Evolutionary conservation across 73 alveolate species (phyloP).

Genomic region (Paramecium biaurelia): DNA sequence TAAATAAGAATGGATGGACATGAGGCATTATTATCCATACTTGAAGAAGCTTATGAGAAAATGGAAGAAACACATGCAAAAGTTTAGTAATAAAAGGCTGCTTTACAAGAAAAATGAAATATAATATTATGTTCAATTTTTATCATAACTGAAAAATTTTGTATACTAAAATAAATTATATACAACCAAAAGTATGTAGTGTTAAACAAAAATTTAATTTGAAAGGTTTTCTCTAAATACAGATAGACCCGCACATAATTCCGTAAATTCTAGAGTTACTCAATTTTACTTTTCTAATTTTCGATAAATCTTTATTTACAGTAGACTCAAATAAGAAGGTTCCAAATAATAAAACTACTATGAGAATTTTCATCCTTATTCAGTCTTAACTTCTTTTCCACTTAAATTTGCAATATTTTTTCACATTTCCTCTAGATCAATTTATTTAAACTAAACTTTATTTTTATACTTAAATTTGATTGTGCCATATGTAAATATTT

Average conservation of each 20-base stretch:
- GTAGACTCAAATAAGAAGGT: constrained; percentile 53
- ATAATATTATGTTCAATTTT: not conserved
- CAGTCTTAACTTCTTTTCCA: not conserved
- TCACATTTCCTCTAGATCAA: constrained; percentile 81
- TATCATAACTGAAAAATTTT: not conserved
- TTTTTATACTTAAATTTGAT: constrained; percentile 79
- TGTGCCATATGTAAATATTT: constrained; percentile 82
- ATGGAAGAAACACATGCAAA: constrained; percentile 44
- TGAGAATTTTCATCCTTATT: constrained; percentile 51
- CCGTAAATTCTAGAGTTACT: not conserved
- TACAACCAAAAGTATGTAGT: no score
- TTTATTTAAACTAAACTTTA: constrained; percentile 84
- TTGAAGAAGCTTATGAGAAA: constrained; percentile 30
- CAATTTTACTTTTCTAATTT: not conserved
- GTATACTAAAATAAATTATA: not conserved
- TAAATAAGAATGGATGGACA: constrained; percentile 21
- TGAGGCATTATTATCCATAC: constrained; percentile 3
- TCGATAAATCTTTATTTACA: not conserved
- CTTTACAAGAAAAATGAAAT: not conserved
- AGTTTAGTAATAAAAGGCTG: not conserved
- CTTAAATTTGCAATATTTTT: not conserved
- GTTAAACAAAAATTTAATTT: not conserved
- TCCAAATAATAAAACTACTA: constrained; percentile 59
- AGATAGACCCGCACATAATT: not conserved
- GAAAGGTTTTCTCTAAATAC: not conserved